Percentiles rank a stretch among this genome's conserved stretches.
Conservation (phyloP, 441 rosid genomes). For the Gossypium trilobum region DNA sequence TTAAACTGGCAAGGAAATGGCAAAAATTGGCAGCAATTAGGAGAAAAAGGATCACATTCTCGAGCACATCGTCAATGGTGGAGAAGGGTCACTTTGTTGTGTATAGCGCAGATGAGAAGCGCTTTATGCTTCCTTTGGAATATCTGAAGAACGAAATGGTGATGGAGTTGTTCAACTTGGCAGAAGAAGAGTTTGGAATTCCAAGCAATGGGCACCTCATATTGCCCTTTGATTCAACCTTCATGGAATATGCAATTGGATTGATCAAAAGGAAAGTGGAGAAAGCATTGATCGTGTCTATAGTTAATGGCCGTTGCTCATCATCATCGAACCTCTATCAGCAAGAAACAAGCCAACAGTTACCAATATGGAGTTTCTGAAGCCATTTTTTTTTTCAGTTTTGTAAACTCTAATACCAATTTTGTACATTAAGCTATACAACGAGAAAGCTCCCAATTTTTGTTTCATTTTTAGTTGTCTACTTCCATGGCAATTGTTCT, state of each 20-base stretch:
- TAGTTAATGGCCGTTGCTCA: slow-evolving; percentile 1
- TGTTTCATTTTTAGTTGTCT: background rate
- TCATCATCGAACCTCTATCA: background rate
- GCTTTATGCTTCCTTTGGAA: slow-evolving; percentile 14
- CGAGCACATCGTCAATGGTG: slow-evolving; percentile 12
- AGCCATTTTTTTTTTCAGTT: background rate
- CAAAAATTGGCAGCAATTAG: slow-evolving; percentile 10
- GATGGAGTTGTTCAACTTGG: slow-evolving; percentile 13
- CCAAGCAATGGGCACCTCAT: slow-evolving; percentile 25
- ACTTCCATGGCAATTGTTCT: background rate
- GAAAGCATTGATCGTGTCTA: slow-evolving; percentile 22
- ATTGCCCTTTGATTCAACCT: slow-evolving; percentile 28
- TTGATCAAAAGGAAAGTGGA: slow-evolving; percentile 14
- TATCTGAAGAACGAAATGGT: slow-evolving; percentile 16
- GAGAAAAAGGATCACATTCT: slow-evolving; percentile 8
- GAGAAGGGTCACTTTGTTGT: slow-evolving; percentile 33
- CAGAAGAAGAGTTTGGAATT: slow-evolving; percentile 26
- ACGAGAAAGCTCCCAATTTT: background rate
- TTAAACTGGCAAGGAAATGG: slow-evolving; percentile 24
- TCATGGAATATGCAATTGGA: slow-evolving; percentile 21
- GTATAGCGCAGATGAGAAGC: slow-evolving; percentile 20
- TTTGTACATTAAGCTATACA: background rate
- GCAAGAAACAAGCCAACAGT: slow-evolving; percentile 2
- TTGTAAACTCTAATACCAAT: background rate
- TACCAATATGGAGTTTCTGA: slow-evolving; percentile 1